These are phyloP conservation scores for Glycyrrhiza uralensis DNA, from an alignment of 306 rosid genomes.

Conservation along the genomic window DNA sequence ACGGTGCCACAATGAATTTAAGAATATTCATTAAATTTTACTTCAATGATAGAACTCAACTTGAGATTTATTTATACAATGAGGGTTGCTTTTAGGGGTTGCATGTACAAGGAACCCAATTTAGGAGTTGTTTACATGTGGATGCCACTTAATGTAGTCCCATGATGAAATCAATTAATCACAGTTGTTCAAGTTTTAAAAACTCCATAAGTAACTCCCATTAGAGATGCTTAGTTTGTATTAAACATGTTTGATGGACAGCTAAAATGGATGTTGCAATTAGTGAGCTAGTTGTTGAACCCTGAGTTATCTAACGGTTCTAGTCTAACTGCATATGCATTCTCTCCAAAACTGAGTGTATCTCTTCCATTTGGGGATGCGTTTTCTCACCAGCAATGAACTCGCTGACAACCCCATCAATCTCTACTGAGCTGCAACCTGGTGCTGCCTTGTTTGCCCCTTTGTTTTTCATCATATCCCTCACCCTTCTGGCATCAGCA, in stretches of 20 bases:
- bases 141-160: too few relatives aligned
- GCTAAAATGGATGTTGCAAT: background rate
- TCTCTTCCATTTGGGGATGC: slow-evolving; percentile 45
- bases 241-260: background rate
- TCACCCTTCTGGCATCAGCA: slow-evolving; percentile 52
- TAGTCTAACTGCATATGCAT: slow-evolving; percentile 40
- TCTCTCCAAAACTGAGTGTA: slow-evolving; percentile 49
- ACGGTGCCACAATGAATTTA: too few relatives aligned
- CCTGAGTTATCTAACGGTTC: background rate
- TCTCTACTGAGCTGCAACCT: slow-evolving; percentile 74
- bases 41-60: too few relatives aligned
- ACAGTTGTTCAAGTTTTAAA: too few relatives aligned
- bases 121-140: too few relatives aligned
- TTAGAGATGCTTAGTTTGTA: too few relatives aligned
- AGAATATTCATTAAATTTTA: too few relatives aligned
- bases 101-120: too few relatives aligned
- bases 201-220: too few relatives aligned
- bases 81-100: too few relatives aligned
- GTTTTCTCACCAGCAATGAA: slow-evolving; percentile 65
- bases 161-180: too few relatives aligned
- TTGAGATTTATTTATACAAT: too few relatives aligned
- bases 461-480: slow-evolving; percentile 55
- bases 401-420: slow-evolving; percentile 51
- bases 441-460: slow-evolving; percentile 57
- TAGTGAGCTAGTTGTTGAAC: background rate